Conservation (phyloP, 1,139 yeast species). For the Williopsis jadinii region DNA sequence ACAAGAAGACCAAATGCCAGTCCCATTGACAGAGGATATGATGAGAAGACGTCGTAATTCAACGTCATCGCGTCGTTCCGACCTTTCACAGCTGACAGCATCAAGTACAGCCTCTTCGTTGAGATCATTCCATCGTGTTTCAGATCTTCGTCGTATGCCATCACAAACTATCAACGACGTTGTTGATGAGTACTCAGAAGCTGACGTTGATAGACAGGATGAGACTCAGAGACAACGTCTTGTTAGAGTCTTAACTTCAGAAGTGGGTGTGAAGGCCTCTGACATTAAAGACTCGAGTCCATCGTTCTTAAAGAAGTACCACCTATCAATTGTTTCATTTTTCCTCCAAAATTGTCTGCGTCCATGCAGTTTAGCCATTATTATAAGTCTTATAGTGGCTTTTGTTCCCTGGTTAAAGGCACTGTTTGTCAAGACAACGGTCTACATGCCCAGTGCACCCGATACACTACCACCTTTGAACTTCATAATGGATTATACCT, state of each 20-base stretch:
- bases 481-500: conserved; percentile 73
- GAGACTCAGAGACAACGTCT: conserved; percentile 4
- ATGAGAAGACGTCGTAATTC: neutral
- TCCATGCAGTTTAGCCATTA: conserved; percentile 63
- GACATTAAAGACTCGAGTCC: conserved; percentile 22
- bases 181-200: conserved; percentile 44
- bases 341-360: conserved; percentile 47
- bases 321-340: conserved; percentile 24
- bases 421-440: conserved; percentile 48
- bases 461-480: conserved; percentile 77
- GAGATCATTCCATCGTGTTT: conserved; percentile 1
- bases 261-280: conserved; percentile 14
- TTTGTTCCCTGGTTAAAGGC: conserved; percentile 87
- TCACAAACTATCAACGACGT: conserved; percentile 51
- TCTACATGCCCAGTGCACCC: conserved; percentile 58
- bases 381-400: conserved; percentile 54
- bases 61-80: neutral
- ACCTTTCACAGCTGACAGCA: neutral
- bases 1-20: neutral
- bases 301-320: conserved; percentile 8
- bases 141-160: conserved; percentile 32
- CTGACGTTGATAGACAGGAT: conserved; percentile 32
- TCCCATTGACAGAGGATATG: neutral
- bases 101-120: conserved; percentile 1
- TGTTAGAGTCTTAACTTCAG: conserved; percentile 15